These are phyloP conservation scores for Chlorella sp. DNA, from an alignment of 139 green algal species.

Conservation along the genomic window DNA sequence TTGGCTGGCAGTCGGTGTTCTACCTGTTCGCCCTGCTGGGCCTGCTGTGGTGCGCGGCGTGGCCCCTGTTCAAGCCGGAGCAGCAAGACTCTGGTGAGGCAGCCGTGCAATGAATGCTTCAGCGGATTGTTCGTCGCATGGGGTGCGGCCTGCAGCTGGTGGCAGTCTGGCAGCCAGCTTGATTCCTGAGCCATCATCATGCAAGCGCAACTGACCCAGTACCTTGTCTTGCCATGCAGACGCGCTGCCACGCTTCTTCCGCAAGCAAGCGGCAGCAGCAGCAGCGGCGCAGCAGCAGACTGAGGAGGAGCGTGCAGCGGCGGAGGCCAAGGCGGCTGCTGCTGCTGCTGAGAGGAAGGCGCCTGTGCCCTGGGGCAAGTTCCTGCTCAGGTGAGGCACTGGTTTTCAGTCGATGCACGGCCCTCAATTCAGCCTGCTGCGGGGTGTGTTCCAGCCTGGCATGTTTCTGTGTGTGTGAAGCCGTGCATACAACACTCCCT, in stretches of 20 bases:
- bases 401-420: too few relatives aligned
- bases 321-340: neutral
- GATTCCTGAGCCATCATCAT: too few relatives aligned
- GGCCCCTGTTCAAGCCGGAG: constrained; percentile 82
- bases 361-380: constrained; percentile 89
- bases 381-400: constrained; percentile 65
- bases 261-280: neutral
- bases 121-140: too few relatives aligned
- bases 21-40: constrained; percentile 95
- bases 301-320: neutral
- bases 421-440: too few relatives aligned
- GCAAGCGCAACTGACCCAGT: neutral
- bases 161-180: too few relatives aligned
- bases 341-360: neutral
- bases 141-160: too few relatives aligned
- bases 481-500: too few relatives aligned
- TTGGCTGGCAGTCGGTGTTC: constrained; percentile 97
- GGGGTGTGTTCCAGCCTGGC: too few relatives aligned
- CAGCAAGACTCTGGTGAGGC: constrained; percentile 50
- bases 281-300: neutral
- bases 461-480: too few relatives aligned
- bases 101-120: too few relatives aligned
- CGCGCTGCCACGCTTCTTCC: constrained; percentile 1
- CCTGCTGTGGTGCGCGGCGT: constrained; percentile 85
- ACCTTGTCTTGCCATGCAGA: neutral